Evolutionary conservation across 1,139 yeast genomes (phyloP), one percentile per base, ranked within the genome.

Genomic region (Debaryomyces robertsiae): DNA sequence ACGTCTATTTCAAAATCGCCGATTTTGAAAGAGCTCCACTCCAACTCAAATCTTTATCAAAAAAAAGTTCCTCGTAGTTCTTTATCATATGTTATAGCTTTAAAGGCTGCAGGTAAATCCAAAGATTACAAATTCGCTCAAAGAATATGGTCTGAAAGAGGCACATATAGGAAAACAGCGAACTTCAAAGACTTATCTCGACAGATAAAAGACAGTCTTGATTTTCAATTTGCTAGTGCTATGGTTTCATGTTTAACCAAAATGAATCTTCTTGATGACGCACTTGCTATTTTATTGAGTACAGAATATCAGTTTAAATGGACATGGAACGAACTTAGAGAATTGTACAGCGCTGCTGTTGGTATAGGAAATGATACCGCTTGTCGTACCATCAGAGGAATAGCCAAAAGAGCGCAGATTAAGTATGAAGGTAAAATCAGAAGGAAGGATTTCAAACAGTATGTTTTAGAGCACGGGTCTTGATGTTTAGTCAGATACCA

Each of bases 101-200:
- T 90, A 50, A 75, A 77, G 37, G 89, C 90, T 0, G 86, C 90
- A 3, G 76, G 78, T 4, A 68, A 69, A 37, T 76, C 77, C 52
- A 66, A 69, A 19, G 72, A 82, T 45, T 63, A 74, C 37, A 69
- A 67, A 1, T 76, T 84, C 55, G 90, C 91, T 2, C 80, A 81
- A 43, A 60, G 64, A 27, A 69, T 85, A 1, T 88, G 96, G 95
- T 61, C 65, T 2, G 95, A 86, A 55, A 75, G 96, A 54, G 97
- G 96, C 2, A 49, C 60, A 30, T 88, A 73, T 63, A 71, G 97
- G 37, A 81, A 80, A 45, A 72, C 87, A 0, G 36, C 45, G 0
- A 49, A 50, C 1, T 87, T 82, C 64, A 75, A 67, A 42, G 41
- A 48, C 0, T 49, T 81, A 25, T 42, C 69, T 1, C 53, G 66